phyloP scores from a whole-genome alignment of 768 basidiomycete species.

The Russula lepida region DNA sequence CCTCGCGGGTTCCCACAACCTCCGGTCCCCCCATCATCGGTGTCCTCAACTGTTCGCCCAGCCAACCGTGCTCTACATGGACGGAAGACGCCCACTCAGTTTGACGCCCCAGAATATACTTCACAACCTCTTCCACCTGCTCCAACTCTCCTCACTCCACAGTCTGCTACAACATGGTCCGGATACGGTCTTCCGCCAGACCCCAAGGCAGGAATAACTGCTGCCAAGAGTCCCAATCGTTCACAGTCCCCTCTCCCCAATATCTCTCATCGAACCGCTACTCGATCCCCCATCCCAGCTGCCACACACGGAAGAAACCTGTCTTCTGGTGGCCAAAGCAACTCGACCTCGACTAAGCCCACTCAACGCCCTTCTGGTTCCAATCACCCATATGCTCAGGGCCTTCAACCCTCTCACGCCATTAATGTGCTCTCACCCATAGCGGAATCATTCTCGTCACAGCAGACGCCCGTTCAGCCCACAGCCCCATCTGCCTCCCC shows the following conservation, averaged over 20 bases:
- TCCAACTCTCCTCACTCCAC: constrained; percentile 27
- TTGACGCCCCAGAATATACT: constrained; percentile 38
- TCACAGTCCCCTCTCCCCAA: constrained; percentile 35
- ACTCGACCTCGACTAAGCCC: constrained; percentile 27
- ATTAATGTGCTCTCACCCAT: constrained; percentile 59
- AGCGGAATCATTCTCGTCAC: constrained; percentile 49
- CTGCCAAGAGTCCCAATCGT: constrained; percentile 28
- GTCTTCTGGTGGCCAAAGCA: constrained; percentile 35
- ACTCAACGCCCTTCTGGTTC: constrained; percentile 32
- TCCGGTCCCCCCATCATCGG: constrained; percentile 22
- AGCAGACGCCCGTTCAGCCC: constrained; percentile 30
- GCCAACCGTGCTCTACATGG: constrained; percentile 25
- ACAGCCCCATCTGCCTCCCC: constrained; percentile 37
- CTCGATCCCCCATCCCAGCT: constrained; percentile 28
- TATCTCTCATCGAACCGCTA: constrained; percentile 24
- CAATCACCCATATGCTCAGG: constrained; percentile 53
- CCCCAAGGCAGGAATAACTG: constrained; percentile 47
- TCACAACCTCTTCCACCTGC: constrained; percentile 30
- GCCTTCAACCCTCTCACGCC: constrained; percentile 37
- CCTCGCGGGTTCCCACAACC: constrained; percentile 51
- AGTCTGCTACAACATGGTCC: constrained; percentile 20
- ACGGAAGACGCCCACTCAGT: constrained; percentile 50
- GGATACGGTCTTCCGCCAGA: constrained; percentile 51
- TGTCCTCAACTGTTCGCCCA: constrained; percentile 29
- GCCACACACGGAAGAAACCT: constrained; percentile 42